Base-by-base conservation (phyloP, 2,329 filamentous ascomycete species). In the Penicillium sp. region DNA sequence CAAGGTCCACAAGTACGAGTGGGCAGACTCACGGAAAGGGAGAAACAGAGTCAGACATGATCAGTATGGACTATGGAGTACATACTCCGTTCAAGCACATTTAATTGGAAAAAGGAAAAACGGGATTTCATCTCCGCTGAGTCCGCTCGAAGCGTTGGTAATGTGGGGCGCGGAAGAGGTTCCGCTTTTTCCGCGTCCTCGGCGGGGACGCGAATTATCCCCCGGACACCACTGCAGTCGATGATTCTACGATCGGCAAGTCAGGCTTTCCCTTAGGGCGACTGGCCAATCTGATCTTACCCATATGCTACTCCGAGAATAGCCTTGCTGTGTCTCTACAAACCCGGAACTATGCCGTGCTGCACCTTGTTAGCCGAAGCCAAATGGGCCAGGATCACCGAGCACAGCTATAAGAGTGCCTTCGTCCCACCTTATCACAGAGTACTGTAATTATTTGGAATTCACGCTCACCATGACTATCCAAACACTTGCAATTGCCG, bases 401-500 rank as follows among this genome's bases (percentile, higher is more conserved):
- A 31, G 36, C 3, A 25, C 22, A 40, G 50, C 12, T 54, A 54
- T 54, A 49, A 49, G 48, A 42, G 35, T 57, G 47, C 42, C 37
- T 53, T 10, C 33, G 46, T 40, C 34, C 34, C 49, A 16, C 19
- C 3, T 16, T 3, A 30, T 22, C 28, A 14, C 2, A 14, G 30
- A 13, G 9, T 13, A 22, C 30, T 38, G n/a, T 25, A 29, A 14
- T 27, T 19, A n/a, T 2, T 25, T 37, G 18, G 40, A 19, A 3
- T 31, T 4, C 2, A 14, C 19, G 41, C n/a, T 29, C 41, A 46
- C n/a, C 36, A 68, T 68, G 65, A 44, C 64, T 3, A n/a, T 64
- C 13, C 65, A 68, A 52, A 66, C 62, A 3, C 36, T 66, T 14
- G 61, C 56, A 12, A 44, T 74, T 45, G 63, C 66, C 50, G 60